A percentile compares a stretch with the other conserved stretches of the same genome.
Evolutionary conservation across 2,329 filamentous ascomycete genomes (phyloP).

Genomic region (Mycogone perniciosa): DNA sequence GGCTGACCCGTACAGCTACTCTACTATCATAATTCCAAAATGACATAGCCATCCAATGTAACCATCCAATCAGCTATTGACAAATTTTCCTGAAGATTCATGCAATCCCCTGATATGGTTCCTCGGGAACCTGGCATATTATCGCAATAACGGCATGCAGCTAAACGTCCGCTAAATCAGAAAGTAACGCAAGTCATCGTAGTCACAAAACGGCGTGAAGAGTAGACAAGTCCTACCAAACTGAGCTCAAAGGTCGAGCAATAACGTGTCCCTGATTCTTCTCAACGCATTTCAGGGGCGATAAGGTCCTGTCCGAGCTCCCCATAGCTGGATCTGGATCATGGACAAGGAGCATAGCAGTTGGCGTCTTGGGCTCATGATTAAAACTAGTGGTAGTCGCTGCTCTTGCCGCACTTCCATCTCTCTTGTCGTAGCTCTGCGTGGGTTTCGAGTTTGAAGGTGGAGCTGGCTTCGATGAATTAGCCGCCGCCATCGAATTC

Average conservation of each 20-base stretch:
- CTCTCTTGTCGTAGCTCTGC: background rate
- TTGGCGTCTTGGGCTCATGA: slow-evolving; percentile 17
- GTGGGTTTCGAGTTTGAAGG: background rate
- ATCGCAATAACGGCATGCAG: background rate
- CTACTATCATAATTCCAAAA: background rate
- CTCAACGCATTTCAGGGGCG: slow-evolving; percentile 16
- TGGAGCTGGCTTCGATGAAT: background rate
- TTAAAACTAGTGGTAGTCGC: background rate
- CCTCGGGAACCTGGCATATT: no score
- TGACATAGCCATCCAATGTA: background rate
- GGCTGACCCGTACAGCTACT: no score
- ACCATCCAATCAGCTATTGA: no score
- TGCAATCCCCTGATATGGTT: no score
- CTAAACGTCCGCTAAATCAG: background rate
- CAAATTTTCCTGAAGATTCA: no score
- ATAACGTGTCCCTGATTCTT: background rate
- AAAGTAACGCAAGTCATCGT: background rate
- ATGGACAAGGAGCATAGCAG: slow-evolving; percentile 16
- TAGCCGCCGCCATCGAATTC: background rate
- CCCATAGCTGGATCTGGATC: slow-evolving; percentile 7
- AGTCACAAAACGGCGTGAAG: slow-evolving; percentile 27
- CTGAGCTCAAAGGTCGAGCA: slow-evolving; percentile 14
- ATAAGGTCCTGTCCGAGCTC: slow-evolving; percentile 6
- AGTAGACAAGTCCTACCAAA: slow-evolving; percentile 50
- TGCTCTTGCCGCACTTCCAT: background rate